These are phyloP conservation scores for Linanthus parryae DNA, from an alignment of 148 eudicot species.

Conservation along the genomic window DNA sequence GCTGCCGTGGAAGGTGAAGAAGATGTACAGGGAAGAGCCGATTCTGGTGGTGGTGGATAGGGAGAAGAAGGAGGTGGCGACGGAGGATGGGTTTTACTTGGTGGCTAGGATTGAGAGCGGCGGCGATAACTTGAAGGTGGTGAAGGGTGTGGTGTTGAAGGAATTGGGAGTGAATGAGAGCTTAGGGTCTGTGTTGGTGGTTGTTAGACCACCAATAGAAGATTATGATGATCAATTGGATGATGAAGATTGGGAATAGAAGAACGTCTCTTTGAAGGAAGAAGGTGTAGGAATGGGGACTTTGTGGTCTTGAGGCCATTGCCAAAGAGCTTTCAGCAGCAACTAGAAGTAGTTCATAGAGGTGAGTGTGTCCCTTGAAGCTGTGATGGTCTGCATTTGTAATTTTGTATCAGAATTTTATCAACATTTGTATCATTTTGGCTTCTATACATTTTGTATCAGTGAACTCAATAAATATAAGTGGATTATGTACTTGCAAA, in stretches of 20 bases:
- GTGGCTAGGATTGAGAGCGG: constrained; percentile 18
- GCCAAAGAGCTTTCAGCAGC: no score
- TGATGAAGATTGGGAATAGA: constrained; percentile 82
- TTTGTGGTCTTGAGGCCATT: no score
- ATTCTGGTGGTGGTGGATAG: constrained; percentile 78
- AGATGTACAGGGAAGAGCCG: constrained; percentile 51
- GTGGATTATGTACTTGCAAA: no score
- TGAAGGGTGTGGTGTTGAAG: constrained; percentile 59
- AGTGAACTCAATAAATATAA: no score
- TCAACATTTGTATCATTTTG: no score
- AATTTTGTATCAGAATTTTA: no score
- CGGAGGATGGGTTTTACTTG: constrained; percentile 67
- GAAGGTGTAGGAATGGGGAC: no score
- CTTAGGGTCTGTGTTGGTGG: constrained; percentile 72
- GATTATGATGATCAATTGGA: constrained; percentile 44
- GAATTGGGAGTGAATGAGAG: constrained; percentile 43
- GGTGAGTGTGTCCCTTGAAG: no score
- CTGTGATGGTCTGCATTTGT: no score
- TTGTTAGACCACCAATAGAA: constrained; percentile 89
- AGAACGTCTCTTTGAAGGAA: no score
- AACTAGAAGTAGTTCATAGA: no score
- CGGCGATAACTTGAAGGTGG: constrained; percentile 49
- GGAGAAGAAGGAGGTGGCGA: constrained; percentile 41
- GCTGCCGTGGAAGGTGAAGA: constrained; percentile 72
- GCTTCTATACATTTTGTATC: no score